These are phyloP conservation scores for Inonotus obliquus DNA, from an alignment of 1,284 basidiomycete species.

Conservation along the genomic window DNA sequence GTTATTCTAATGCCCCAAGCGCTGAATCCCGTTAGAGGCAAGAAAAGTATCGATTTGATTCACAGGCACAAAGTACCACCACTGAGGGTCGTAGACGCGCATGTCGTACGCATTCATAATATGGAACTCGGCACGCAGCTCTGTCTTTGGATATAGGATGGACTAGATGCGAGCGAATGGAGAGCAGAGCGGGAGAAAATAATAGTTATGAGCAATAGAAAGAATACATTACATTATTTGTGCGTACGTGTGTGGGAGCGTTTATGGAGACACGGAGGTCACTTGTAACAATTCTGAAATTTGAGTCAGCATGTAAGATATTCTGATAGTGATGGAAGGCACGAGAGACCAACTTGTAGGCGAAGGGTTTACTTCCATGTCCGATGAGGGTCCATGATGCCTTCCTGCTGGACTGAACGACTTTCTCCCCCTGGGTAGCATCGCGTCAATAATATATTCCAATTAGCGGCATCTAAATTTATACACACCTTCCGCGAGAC, in stretches of 20 bases:
- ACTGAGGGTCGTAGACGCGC: constrained; percentile 16
- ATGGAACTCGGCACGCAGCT: constrained; percentile 10
- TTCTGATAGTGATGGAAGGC: background rate
- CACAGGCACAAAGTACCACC: constrained; percentile 17
- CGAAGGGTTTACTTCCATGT: constrained; percentile 9
- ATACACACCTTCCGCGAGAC: constrained; percentile 14
- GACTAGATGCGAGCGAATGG: background rate
- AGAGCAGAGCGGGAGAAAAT: background rate
- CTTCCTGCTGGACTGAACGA: constrained; percentile 11
- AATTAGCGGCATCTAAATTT: background rate
- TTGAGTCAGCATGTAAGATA: background rate
- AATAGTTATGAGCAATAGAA: background rate
- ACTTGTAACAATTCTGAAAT: constrained; percentile 11
- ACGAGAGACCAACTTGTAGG: constrained; percentile 8
- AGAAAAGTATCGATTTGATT: constrained; percentile 13
- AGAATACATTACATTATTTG: background rate
- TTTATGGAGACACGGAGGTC: constrained; percentile 15
- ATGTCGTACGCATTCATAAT: constrained; percentile 13
- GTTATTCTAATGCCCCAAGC: background rate
- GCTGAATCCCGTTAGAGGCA: constrained; percentile 5
- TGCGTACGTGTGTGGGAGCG: constrained; percentile 10
- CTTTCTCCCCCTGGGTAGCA: constrained; percentile 4
- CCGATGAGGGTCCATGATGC: constrained; percentile 10
- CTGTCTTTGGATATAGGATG: constrained; percentile 6
- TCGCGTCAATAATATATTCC: background rate